Percentiles rank a stretch among this genome's conserved stretches.
phyloP scores from a whole-genome alignment of 768 basidiomycete species.

The Amanita brunnescens region DNA sequence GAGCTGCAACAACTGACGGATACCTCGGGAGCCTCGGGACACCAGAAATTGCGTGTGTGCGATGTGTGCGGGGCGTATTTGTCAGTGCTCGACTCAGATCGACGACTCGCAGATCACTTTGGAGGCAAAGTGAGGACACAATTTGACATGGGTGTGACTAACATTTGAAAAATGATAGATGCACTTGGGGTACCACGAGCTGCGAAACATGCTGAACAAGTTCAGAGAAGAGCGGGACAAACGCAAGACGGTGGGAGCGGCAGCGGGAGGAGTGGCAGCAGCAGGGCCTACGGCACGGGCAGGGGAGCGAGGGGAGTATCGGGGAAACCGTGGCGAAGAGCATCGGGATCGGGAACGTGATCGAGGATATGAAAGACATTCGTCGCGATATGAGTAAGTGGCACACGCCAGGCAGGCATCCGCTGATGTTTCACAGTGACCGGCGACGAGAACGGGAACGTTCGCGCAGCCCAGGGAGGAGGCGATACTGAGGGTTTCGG shows the following conservation, averaged over 20 bases:
- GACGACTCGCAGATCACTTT: conserved; percentile 98
- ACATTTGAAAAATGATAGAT: conserved; percentile 47
- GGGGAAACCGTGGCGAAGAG: conserved; percentile 45
- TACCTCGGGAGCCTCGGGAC: conserved; percentile 97
- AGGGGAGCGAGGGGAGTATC: conserved; percentile 25
- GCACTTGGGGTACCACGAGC: conserved; percentile 98
- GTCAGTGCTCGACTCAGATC: conserved; percentile 94
- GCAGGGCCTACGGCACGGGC: conserved; percentile 32
- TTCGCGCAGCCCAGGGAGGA: conserved; percentile 61
- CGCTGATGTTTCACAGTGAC: conserved; percentile 37
- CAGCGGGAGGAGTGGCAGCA: conserved; percentile 24
- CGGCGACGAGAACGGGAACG: conserved; percentile 66
- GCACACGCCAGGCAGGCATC: conserved; percentile 19
- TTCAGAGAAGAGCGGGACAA: conserved; percentile 90
- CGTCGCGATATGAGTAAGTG: conserved; percentile 66
- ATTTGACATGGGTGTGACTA: conserved; percentile 14
- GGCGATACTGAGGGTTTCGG: conserved; percentile 38
- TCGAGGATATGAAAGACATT: conserved; percentile 61
- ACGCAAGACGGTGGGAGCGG: conserved; percentile 50
- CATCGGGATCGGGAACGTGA: conserved; percentile 60
- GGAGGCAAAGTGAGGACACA: conserved; percentile 81
- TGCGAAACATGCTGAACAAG: conserved; percentile 86
- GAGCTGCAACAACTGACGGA: conserved; percentile 95
- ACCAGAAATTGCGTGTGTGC: conserved; percentile 99
- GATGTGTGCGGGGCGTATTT: conserved; percentile 99